Percentiles rank a stretch among this genome's conserved stretches.
These are phyloP conservation scores for Magnaporthiopsis poae DNA, from an alignment of 2,329 filamentous ascomycete species.

Conservation along the genomic window DNA sequence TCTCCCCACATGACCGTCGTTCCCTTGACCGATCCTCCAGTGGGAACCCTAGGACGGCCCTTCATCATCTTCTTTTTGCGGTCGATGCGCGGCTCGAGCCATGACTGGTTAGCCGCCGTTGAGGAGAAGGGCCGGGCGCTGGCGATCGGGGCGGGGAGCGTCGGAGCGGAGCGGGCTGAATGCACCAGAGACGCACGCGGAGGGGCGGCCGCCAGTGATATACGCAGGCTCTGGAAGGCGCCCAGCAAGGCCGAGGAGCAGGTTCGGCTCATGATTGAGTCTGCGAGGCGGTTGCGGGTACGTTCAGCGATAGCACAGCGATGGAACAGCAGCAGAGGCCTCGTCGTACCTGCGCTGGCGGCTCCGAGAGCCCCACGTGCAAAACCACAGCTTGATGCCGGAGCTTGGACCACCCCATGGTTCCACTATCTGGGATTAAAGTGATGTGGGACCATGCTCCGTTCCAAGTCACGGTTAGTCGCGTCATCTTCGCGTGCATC, in stretches of 20 bases:
- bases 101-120: conserved; percentile 54
- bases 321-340: neutral
- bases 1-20: conserved; percentile 96
- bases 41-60: conserved; percentile 76
- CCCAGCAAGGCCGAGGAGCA: conserved; percentile 34
- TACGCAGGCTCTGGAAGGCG: conserved; percentile 41
- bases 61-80: conserved; percentile 85
- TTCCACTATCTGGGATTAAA: neutral
- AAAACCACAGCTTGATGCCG: conserved; percentile 9
- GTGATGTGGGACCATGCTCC: conserved; percentile 1
- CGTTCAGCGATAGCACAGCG: neutral
- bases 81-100: conserved; percentile 69
- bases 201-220: conserved; percentile 28
- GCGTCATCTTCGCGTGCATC: conserved; percentile 4
- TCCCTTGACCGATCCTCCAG: conserved; percentile 80
- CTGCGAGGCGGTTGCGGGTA: conserved; percentile 2
- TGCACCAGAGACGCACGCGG: conserved; percentile 2
- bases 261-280: conserved; percentile 33
- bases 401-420: conserved; percentile 12
- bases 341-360: neutral
- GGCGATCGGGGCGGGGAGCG: conserved; percentile 19
- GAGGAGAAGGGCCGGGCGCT: conserved; percentile 62
- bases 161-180: conserved; percentile 17
- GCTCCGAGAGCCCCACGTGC: neutral
- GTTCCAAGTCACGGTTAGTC: conserved; percentile 11